These are phyloP conservation scores for Nothopassalora personata DNA, from an alignment of 2,329 filamentous ascomycete genomes.

Conservation along the genomic window DNA sequence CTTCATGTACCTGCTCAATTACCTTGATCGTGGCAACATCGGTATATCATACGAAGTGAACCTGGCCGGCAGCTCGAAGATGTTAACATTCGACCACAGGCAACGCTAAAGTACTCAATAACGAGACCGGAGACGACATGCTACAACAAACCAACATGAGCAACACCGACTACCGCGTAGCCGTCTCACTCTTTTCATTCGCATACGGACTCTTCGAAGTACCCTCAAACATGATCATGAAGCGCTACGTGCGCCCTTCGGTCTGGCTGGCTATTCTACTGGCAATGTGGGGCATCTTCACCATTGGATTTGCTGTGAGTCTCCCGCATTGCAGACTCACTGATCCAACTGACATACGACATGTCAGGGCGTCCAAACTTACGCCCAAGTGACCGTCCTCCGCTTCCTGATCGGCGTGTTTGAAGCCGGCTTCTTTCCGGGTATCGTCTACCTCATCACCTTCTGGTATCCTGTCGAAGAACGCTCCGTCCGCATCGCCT, in stretches of 20 bases:
- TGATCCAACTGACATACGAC: no score
- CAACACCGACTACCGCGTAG: constrained; percentile 52
- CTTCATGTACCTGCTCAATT: constrained; percentile 24
- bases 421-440: constrained; percentile 38
- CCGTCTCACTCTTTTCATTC: constrained; percentile 32
- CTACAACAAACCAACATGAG: constrained; percentile 58
- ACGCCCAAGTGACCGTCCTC: constrained; percentile 31
- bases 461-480: constrained; percentile 55
- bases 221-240: constrained; percentile 38
- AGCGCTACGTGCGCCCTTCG: constrained; percentile 35
- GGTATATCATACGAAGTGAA: background rate
- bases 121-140: constrained; percentile 55
- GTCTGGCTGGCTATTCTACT: constrained; percentile 38
- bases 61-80: no score
- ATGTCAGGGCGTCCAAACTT: constrained; percentile 29
- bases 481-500: constrained; percentile 53
- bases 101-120: constrained; percentile 57
- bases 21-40: constrained; percentile 34
- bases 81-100: constrained; percentile 16
- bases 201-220: constrained; percentile 32
- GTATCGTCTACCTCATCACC: constrained; percentile 26
- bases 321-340: background rate
- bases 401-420: constrained; percentile 37
- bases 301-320: constrained; percentile 32
- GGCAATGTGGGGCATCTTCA: constrained; percentile 36